Evolutionary conservation across 108 stramenopile species (phyloP).

Genomic region (Cyclotella atomus): DNA sequence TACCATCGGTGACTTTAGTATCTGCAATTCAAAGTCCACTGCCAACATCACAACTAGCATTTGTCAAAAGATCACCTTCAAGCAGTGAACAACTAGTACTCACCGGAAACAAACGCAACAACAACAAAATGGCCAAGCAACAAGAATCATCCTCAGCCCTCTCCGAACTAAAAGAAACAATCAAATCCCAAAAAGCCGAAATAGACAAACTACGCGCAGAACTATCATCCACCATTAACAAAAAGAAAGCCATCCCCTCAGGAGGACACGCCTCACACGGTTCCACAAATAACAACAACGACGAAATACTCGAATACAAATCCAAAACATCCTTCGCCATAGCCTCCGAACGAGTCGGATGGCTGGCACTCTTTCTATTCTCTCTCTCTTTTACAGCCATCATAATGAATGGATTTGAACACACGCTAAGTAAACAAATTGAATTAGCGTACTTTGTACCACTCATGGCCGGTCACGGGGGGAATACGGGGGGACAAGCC

Average conservation of each 20-base stretch:
- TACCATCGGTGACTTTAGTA: neutral
- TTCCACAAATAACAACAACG: constrained; percentile 31
- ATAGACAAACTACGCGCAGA: constrained; percentile 66
- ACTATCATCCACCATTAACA: constrained; percentile 25
- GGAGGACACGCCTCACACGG: constrained; percentile 48
- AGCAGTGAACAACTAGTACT: too few species aligned
- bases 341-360: constrained; percentile 74
- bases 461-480: constrained; percentile 88
- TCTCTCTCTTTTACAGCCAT: constrained; percentile 81
- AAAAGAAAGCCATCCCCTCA: constrained; percentile 16
- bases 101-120: too few species aligned
- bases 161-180: constrained; percentile 81
- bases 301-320: constrained; percentile 63
- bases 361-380: constrained; percentile 81
- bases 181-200: constrained; percentile 67
- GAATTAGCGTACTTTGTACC: constrained; percentile 91
- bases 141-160: constrained; percentile 57
- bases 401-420: constrained; percentile 91
- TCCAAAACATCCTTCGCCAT: constrained; percentile 63
- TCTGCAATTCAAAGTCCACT: constrained; percentile 14
- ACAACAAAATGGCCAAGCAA: neutral
- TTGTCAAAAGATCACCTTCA: constrained; percentile 22
- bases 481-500: constrained; percentile 90
- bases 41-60: constrained; percentile 3
- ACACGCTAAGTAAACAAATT: constrained; percentile 85